Percentiles rank a stretch among this genome's conserved stretches.
Evolutionary conservation across 2,329 filamentous ascomycete species (phyloP).

Genomic region (Penicillium sp.): DNA sequence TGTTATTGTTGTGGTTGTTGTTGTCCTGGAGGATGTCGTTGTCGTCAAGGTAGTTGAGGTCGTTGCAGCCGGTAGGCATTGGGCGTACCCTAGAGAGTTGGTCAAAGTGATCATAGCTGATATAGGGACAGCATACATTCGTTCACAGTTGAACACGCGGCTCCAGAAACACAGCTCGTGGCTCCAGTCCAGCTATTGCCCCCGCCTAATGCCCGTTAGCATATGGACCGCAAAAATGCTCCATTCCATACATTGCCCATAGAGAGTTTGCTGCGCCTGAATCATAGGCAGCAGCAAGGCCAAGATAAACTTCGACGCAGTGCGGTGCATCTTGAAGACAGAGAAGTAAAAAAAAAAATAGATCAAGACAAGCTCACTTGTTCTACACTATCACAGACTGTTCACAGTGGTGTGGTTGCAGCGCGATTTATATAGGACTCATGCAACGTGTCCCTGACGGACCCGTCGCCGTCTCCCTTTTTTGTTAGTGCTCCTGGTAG

Average conservation of each 20-base stretch:
- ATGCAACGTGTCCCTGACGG: background rate
- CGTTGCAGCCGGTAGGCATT: constrained; percentile 12
- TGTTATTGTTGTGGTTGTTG: constrained; percentile 1
- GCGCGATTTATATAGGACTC: background rate
- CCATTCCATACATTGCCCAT: constrained; percentile 11
- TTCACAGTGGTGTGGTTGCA: background rate
- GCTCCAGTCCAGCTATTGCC: constrained; percentile 12
- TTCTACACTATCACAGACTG: background rate
- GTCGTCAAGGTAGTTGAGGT: constrained; percentile 11
- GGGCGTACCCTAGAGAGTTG: constrained; percentile 7
- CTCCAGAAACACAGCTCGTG: constrained; percentile 10
- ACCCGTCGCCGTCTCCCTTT: background rate
- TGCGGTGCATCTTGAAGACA: constrained; percentile 2
- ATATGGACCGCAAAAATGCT: too few relatives aligned
- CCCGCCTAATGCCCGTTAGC: constrained; percentile 5
- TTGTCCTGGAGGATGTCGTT: background rate
- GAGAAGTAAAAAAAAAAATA: background rate
- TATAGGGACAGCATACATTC: constrained; percentile 1
- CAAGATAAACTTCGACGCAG: background rate
- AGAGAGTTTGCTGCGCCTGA: constrained; percentile 17
- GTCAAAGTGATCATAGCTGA: background rate
- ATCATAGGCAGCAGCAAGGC: constrained; percentile 4
- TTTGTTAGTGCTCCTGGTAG: background rate
- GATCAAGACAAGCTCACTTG: background rate
- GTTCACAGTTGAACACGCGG: constrained; percentile 8